Conservation (phyloP, 2,329 filamentous ascomycete species). For the Graphiopsis chlorocephala region DNA sequence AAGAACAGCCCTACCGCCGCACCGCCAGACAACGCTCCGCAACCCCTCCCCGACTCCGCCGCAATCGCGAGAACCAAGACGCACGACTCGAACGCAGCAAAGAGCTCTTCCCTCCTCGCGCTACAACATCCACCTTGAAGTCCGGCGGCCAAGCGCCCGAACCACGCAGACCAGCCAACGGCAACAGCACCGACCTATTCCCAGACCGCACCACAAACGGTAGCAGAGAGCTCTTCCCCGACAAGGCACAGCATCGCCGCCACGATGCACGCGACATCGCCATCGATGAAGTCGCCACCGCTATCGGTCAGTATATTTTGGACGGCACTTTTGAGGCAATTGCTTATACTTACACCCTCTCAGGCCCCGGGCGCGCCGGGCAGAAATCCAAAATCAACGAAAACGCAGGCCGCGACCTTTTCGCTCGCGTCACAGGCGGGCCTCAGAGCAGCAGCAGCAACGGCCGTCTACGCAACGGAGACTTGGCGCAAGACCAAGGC, state of each 20-base stretch:
- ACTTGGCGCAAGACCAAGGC: conserved; percentile 20
- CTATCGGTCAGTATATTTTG: conserved; percentile 28
- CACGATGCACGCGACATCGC: conserved; percentile 41
- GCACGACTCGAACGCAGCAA: conserved; percentile 31
- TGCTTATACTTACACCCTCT: conserved; percentile 19
- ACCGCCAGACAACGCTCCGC: conserved; percentile 44
- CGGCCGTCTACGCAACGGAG: conserved; percentile 7
- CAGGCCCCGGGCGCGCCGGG: conserved; percentile 17
- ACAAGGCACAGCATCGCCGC: conserved; percentile 43
- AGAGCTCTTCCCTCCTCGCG: conserved; percentile 40
- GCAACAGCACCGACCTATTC: conserved; percentile 24
- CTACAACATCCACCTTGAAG: conserved; percentile 5
- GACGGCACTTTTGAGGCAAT: conserved; percentile 19
- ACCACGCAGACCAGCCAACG: conserved; percentile 4
- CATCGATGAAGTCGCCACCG: conserved; percentile 24
- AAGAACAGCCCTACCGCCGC: conserved; percentile 47
- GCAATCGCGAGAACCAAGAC: conserved; percentile 23
- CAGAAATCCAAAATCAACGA: conserved; percentile 12
- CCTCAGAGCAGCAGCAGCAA: neutral
- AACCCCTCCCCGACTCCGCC: conserved; percentile 33
- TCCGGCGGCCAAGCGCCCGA: conserved; percentile 2
- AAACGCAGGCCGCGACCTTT: conserved; percentile 21
- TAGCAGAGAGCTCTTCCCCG: conserved; percentile 37
- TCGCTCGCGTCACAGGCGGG: conserved; percentile 22
- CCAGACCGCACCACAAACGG: conserved; percentile 23